Base-by-base conservation (phyloP, 169 alveolate species). In the Plasmodium malariae region DNA sequence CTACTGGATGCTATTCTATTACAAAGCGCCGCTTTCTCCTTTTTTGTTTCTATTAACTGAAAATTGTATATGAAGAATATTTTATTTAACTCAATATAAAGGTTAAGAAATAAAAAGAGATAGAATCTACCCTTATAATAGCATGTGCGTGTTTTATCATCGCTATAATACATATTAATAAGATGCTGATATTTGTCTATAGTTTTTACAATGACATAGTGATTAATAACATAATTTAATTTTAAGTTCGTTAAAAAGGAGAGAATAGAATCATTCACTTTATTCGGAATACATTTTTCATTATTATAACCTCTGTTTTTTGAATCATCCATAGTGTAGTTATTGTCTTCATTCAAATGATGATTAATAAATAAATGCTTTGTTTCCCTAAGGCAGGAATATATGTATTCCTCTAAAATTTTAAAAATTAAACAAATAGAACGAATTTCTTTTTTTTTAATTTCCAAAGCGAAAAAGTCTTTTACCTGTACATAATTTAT, bases 201-300 rank as follows among this genome's bases (percentile, higher is more conserved):
- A 7, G 76, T 86, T 49, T 36, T 86, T 40, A 86, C 55, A 69
- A 86, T 57, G 5, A 86, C 21, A 45, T 45, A 86, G 70, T 86
- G 92, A 49, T 86, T 86, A 21, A 86, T 30, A 70, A 69, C 68
- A 49, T 55, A 86, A 26, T 86, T 86, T 57, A 86, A 28, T 32
- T 86, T 70, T 55, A 86, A 24, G 21, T 86, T 76, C 2, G 72
- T 69, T 54, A 86, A 57, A 62, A 86, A 69, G 4, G 45, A 12
- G 24, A 70, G 45, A 49, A 86, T 57, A 43, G 59, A 63, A 28
- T 86, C 72, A 55, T 86, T 54, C 34, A 86, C 34, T 57, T 70
- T 86, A 1, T 37, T 43, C 17, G 12, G 14, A 36, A 49, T 34
- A 48, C 2, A 30, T 24, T 72, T 26, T 49, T 49, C 54, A 72